Conservation (phyloP, 116 monocot genomes). For the Posidonia oceanica region DNA sequence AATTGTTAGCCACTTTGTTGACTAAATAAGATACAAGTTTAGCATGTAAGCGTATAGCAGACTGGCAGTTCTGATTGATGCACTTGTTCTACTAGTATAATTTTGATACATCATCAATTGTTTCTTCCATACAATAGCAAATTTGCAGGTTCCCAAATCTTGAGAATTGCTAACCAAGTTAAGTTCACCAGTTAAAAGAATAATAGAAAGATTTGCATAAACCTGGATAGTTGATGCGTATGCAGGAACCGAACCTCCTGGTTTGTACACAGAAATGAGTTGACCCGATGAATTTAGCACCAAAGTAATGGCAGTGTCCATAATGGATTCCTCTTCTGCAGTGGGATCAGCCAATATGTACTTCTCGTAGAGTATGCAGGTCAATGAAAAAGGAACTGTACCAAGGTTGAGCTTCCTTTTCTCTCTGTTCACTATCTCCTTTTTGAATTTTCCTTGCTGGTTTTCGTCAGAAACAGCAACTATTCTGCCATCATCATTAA, state of each 20-base stretch:
- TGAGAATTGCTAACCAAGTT: not conserved
- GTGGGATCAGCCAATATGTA: conserved; percentile 77
- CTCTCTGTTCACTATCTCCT: conserved; percentile 77
- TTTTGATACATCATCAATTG: no score
- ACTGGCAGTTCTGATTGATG: no score
- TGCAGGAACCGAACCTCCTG: conserved; percentile 59
- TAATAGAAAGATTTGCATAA: not conserved
- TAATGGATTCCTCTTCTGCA: conserved; percentile 77
- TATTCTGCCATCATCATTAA: conserved; percentile 79
- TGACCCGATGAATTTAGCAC: conserved; percentile 51
- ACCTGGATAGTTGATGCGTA: conserved; percentile 55
- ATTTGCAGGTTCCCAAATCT: no score
- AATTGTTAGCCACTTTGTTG: not conserved
- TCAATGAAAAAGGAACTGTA: conserved; percentile 64
- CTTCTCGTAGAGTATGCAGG: conserved; percentile 66
- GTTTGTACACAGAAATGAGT: conserved; percentile 60
- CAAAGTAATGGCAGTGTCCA: conserved; percentile 64
- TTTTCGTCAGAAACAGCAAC: conserved; percentile 46
- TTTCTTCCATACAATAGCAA: no score
- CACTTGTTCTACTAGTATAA: no score
- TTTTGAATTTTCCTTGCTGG: conserved; percentile 28
- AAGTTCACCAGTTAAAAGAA: not conserved
- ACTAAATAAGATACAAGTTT: not conserved
- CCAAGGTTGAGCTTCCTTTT: conserved; percentile 55
- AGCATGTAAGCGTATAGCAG: no score